phyloP scores from a whole-genome alignment of 441 rosid species.

The Erodium trifolium region DNA sequence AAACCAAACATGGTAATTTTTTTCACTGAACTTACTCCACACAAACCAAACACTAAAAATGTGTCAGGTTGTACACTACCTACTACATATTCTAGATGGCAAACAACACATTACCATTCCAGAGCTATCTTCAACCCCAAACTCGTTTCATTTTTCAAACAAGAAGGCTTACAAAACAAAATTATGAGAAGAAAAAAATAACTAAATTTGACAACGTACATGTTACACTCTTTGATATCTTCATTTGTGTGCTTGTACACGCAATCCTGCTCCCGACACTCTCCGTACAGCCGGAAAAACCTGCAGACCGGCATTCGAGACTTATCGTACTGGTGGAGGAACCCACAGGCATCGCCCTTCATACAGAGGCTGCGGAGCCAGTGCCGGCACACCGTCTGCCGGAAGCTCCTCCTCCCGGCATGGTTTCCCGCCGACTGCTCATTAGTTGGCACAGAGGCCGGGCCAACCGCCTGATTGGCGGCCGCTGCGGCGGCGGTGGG shows the following conservation, averaged over 20 bases:
- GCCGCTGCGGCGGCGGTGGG: slow-evolving; percentile 19
- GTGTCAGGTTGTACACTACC: neutral
- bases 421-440: slow-evolving; percentile 20
- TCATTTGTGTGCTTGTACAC: slow-evolving; percentile 94
- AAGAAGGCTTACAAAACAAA: too few species aligned
- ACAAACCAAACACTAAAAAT: neutral
- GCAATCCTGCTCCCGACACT: slow-evolving; percentile 98
- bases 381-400: slow-evolving; percentile 98
- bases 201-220: slow-evolving; percentile 34
- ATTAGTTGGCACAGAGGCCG: slow-evolving; percentile 19
- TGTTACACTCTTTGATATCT: slow-evolving; percentile 96
- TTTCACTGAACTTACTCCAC: neutral
- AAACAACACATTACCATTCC: neutral
- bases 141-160: neutral
- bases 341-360: slow-evolving; percentile 98
- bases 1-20: neutral
- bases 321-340: slow-evolving; percentile 94
- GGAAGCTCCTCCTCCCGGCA: slow-evolving; percentile 66
- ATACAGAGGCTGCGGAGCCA: slow-evolving; percentile 97
- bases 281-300: slow-evolving; percentile 74
- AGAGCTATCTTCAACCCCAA: neutral
- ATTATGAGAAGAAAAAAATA: neutral
- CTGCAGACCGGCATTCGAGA: slow-evolving; percentile 97
- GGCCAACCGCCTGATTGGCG: slow-evolving; percentile 12
- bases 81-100: neutral